Percentiles rank a stretch among this genome's conserved stretches.
Conservation (phyloP, 2,329 filamentous ascomycete species). For the Fonsecaea pugnacius region DNA sequence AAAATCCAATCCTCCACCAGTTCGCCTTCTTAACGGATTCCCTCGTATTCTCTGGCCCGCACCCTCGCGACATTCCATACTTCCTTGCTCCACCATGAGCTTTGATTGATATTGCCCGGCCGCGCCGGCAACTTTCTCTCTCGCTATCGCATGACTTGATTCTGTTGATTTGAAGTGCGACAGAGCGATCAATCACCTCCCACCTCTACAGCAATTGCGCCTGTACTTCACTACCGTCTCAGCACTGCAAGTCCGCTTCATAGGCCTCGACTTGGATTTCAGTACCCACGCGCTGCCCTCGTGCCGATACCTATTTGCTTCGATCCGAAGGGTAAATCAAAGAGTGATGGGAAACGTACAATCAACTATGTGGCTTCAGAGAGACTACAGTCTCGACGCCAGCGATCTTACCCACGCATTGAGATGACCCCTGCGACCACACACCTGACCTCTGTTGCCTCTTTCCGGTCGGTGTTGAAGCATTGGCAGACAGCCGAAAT, state of each 20-base stretch:
- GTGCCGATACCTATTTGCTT: background rate
- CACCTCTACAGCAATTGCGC: background rate
- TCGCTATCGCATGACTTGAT: slow-evolving; percentile 7
- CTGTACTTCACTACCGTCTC: background rate
- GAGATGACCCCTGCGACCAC: slow-evolving; percentile 19
- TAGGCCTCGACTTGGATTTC: background rate
- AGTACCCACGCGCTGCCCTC: background rate
- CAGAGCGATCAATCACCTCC: background rate
- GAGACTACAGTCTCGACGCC: slow-evolving; percentile 15
- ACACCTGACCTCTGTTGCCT: slow-evolving; percentile 7
- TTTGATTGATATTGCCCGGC: slow-evolving; percentile 18
- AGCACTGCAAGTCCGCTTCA: background rate
- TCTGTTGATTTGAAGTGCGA: background rate
- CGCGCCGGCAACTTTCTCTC: slow-evolving; percentile 14
- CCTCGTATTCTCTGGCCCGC: slow-evolving; percentile 12
- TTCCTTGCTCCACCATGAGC: slow-evolving; percentile 3
- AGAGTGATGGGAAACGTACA: slow-evolving; percentile 20
- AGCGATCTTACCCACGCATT: background rate
- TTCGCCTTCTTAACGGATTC: background rate
- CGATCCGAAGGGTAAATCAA: background rate
- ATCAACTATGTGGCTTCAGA: slow-evolving; percentile 11
- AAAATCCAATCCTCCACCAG: slow-evolving; percentile 1
- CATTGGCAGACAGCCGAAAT: background rate
- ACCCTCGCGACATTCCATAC: slow-evolving; percentile 7
- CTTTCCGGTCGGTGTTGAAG: slow-evolving; percentile 9